Percentiles rank a stretch among this genome's conserved stretches.
Conservation (phyloP, 352 stramenopile species). For the Globisporangium canariense region DNA sequence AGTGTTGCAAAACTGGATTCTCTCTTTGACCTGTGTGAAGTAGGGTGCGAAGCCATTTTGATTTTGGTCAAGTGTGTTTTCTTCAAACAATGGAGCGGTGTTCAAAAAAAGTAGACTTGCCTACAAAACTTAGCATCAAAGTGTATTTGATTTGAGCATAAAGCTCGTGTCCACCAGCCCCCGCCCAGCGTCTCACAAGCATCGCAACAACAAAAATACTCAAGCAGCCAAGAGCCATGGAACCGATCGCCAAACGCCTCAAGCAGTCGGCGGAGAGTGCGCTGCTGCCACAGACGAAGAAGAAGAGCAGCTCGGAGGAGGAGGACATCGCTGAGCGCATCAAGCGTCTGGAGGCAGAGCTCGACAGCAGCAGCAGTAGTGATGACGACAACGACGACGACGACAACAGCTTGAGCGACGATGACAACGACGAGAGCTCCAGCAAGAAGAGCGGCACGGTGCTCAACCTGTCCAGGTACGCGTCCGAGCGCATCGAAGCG, state of each 20-base stretch:
- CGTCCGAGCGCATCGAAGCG: conserved; percentile 54
- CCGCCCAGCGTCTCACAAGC: not conserved
- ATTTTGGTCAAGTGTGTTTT: not conserved
- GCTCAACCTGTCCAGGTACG: conserved; percentile 67
- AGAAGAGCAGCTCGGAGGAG: conserved; percentile 22
- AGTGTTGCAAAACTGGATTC: not conserved
- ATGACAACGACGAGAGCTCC: conserved; percentile 4
- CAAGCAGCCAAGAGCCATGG: conserved; percentile 25
- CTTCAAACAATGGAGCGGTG: not conserved
- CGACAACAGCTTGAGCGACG: conserved; percentile 21
- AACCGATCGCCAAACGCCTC: conserved; percentile 83
- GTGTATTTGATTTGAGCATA: not conserved
- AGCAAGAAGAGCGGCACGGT: conserved; percentile 20
- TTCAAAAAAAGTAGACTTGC: not conserved
- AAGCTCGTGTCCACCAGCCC: not conserved
- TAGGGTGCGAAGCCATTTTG: not conserved
- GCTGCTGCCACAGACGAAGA: conserved; percentile 27
- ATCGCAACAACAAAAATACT: not conserved
- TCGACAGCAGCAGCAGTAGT: conserved; percentile 28
- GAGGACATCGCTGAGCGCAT: conserved; percentile 72
- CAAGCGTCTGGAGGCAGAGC: conserved; percentile 64
- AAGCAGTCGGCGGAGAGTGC: conserved; percentile 69
- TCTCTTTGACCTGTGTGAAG: not conserved
- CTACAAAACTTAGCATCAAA: not conserved
- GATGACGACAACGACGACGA: conserved; percentile 19